phyloP scores from a whole-genome alignment of 345 rosid species.

The Salix viminalis region DNA sequence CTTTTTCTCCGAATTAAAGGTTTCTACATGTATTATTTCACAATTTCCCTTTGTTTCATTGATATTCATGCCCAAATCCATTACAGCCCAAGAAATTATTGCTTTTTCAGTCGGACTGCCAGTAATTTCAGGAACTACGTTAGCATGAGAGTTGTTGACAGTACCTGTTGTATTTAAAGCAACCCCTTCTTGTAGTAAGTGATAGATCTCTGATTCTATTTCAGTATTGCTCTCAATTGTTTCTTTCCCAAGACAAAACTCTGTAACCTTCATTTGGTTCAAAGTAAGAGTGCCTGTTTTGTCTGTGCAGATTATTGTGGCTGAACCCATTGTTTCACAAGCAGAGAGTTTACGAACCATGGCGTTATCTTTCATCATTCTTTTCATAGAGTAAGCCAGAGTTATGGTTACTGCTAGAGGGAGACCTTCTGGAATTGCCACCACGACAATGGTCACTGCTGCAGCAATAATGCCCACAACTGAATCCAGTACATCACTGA shows the following conservation, averaged over 20 bases:
- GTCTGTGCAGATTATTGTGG: constrained; percentile 52
- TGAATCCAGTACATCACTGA: constrained; percentile 21
- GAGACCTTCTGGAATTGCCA: constrained; percentile 43
- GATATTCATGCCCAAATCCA: constrained; percentile 32
- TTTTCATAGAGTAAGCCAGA: constrained; percentile 43
- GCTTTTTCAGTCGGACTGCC: constrained; percentile 55
- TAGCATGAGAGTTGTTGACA: constrained; percentile 18
- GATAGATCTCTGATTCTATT: constrained; percentile 11
- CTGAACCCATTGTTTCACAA: constrained; percentile 57
- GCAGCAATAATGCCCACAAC: constrained; percentile 30
- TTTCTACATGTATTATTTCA: constrained; percentile 29
- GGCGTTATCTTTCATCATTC: constrained; percentile 47
- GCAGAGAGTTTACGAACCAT: constrained; percentile 51
- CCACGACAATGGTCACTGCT: constrained; percentile 34
- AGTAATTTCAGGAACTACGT: constrained; percentile 28
- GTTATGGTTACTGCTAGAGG: constrained; percentile 42
- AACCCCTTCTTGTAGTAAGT: constrained; percentile 44
- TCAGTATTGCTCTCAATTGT: constrained; percentile 21
- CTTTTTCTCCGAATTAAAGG: constrained; percentile 55
- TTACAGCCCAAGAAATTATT: constrained; percentile 45
- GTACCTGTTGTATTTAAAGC: constrained; percentile 36
- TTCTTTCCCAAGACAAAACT: constrained; percentile 36
- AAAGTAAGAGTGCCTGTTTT: constrained; percentile 56
- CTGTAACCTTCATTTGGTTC: constrained; percentile 38
- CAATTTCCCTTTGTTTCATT: constrained; percentile 21